phyloP scores from a whole-genome alignment of 192 early-diverging fungal genomes.

The Backusella tuberculispora region DNA sequence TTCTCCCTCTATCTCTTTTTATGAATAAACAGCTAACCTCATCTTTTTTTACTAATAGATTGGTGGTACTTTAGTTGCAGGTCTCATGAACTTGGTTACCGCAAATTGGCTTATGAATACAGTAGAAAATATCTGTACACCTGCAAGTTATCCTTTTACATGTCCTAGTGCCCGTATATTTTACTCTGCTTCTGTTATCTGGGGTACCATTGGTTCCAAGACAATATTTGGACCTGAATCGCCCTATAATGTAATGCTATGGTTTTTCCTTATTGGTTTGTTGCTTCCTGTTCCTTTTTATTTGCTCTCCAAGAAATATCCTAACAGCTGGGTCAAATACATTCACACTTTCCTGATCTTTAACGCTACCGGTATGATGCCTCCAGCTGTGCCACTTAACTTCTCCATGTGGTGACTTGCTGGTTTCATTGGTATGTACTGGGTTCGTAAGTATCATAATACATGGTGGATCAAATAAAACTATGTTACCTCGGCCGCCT shows the following conservation, averaged over 20 bases:
- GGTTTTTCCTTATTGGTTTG: constrained; percentile 55
- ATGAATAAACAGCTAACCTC: no score
- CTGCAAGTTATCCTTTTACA: constrained; percentile 45
- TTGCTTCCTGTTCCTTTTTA: constrained; percentile 63
- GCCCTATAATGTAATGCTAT: constrained; percentile 44
- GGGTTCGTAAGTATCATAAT: constrained; percentile 51
- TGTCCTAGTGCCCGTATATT: constrained; percentile 61
- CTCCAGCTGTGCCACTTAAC: constrained; percentile 54
- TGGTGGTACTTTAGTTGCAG: constrained; percentile 56
- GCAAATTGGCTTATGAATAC: constrained; percentile 51
- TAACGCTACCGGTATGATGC: constrained; percentile 55
- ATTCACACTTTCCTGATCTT: constrained; percentile 62
- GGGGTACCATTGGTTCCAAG: constrained; percentile 76
- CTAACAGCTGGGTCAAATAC: constrained; percentile 48
- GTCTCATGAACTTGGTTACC: constrained; percentile 54
- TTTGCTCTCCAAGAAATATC: constrained; percentile 52
- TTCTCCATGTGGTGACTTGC: constrained; percentile 49
- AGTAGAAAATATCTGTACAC: constrained; percentile 47
- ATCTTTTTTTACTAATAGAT: constrained; percentile 39
- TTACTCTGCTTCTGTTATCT: constrained; percentile 69
- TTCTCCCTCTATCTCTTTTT: no score
- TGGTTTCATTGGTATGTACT: constrained; percentile 59
- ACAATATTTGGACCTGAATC: constrained; percentile 62
- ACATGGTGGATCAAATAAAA: constrained; percentile 69
- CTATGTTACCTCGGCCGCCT: constrained; percentile 66